phyloP scores from a whole-genome alignment of 441 rosid species.

The Syzygium syzygioides region DNA sequence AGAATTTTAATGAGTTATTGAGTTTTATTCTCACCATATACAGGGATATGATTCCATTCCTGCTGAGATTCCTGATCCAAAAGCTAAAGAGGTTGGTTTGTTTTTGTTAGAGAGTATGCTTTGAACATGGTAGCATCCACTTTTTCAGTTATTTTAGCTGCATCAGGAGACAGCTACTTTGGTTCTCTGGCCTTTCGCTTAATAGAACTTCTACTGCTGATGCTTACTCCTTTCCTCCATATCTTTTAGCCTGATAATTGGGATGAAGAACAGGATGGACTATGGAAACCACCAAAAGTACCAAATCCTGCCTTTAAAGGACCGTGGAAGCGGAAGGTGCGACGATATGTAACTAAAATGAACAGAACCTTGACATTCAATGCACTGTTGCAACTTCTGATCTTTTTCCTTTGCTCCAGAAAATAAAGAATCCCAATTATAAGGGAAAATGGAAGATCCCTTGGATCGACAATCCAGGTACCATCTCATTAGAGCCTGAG shows the following conservation, averaged over 20 bases:
- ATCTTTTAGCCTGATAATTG: constrained; percentile 68
- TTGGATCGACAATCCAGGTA: constrained; percentile 93
- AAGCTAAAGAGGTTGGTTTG: constrained; percentile 65
- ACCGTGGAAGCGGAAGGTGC: constrained; percentile 87
- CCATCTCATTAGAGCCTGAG: background rate
- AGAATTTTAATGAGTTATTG: background rate
- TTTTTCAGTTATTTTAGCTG: background rate
- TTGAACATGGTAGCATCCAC: background rate
- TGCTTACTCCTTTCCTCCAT: background rate
- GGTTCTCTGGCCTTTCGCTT: background rate
- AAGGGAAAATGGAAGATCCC: constrained; percentile 92
- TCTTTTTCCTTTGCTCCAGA: constrained; percentile 33
- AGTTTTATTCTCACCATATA: background rate
- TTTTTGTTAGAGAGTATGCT: background rate
- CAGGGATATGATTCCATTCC: constrained; percentile 83
- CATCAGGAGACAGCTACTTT: background rate
- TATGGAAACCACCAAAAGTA: constrained; percentile 72
- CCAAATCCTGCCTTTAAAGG: constrained; percentile 89
- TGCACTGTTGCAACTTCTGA: background rate
- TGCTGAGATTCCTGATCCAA: constrained; percentile 63
- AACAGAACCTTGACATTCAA: background rate
- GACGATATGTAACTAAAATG: background rate
- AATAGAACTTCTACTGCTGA: background rate
- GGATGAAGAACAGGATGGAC: constrained; percentile 81
- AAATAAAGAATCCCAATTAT: constrained; percentile 84